These are phyloP conservation scores for Patellifolia procumbens DNA, from an alignment of 179 eudicot genomes.

Conservation along the genomic window DNA sequence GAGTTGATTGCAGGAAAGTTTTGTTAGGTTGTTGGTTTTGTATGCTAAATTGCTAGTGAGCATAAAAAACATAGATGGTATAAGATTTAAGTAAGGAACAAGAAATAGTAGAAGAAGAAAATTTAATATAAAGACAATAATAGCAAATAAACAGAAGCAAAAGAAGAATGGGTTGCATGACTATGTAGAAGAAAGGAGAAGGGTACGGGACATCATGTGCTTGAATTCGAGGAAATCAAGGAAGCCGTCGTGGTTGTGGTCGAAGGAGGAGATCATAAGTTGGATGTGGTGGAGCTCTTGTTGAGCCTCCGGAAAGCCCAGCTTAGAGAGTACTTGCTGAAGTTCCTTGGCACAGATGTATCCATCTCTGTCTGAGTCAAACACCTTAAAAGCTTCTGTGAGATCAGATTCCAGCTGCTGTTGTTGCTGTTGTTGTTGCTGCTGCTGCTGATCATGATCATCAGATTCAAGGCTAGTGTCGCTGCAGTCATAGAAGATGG, in stretches of 20 bases:
- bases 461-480: slow-evolving; percentile 8
- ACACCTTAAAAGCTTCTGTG: slow-evolving; percentile 78
- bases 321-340: slow-evolving; percentile 54
- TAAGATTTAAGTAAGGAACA: background rate
- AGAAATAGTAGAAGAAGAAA: background rate
- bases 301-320: slow-evolving; percentile 60
- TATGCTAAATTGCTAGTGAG: background rate
- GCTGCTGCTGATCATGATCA: background rate
- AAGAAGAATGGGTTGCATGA: background rate
- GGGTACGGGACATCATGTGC: slow-evolving; percentile 66
- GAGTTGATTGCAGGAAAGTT: background rate
- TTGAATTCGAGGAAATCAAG: slow-evolving; percentile 80
- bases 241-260: slow-evolving; percentile 59
- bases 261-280: slow-evolving; percentile 68
- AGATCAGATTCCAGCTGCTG: slow-evolving; percentile 57
- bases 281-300: slow-evolving; percentile 54
- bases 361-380: slow-evolving; percentile 79
- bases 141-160: background rate
- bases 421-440: background rate
- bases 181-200: slow-evolving; percentile 34
- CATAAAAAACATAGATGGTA: background rate
- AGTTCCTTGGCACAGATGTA: slow-evolving; percentile 72
- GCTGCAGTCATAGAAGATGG: slow-evolving; percentile 43
- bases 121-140: background rate
- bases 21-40: background rate